Evolutionary conservation across 108 stramenopile genomes (phyloP), one percentile per base, ranked within the genome.

Genomic region (Pseudonitzschia pungens): DNA sequence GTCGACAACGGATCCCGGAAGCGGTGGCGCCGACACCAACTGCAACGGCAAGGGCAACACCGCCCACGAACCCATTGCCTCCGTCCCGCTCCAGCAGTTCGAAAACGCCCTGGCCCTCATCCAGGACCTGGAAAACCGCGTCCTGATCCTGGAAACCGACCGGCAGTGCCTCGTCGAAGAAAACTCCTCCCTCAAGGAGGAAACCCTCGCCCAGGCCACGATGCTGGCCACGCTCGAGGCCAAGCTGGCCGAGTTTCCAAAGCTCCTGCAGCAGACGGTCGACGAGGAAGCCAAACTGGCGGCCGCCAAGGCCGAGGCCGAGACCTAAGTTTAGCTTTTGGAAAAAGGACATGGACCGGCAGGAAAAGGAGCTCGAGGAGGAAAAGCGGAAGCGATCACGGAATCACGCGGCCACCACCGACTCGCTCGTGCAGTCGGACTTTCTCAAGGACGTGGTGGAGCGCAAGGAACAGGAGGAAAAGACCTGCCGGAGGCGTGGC

Each of bases 91-190:
- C 12, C 18, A 67, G 28, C 66, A 67, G n/a, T 67, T 67, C 28
- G 66, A 67, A 50, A 67, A 67, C 36, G 66, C 66, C 31, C 36
- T 67, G 28, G 66, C 66, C 31, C 44, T 67, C 27, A 67, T 67
- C 42, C 66, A 67, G 45, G 66, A 67, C 36, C 36, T 67, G 24
- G 66, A 67, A 50, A 48, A 67, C 22, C 66, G 45, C 15, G 24
- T 67, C 6, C 27, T 14, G 6, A 27, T 50, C 27, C 28, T 67
- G 44, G 66, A 67, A 48, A 50, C 66, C 21, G 45, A 48, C 44
- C 43, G 43, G n/a, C 66, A 67, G 28, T 28, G 45, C 24, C 18
- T 67, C 18, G 0, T 28, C 7, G 43, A 48, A 14, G 66, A 67
- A 10, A 67, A 67, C 44, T 20, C 10, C 0, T 4, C 6, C 9